Base-by-base conservation (phyloP, 139 green algal genomes). In the Eudorina sp. region DNA sequence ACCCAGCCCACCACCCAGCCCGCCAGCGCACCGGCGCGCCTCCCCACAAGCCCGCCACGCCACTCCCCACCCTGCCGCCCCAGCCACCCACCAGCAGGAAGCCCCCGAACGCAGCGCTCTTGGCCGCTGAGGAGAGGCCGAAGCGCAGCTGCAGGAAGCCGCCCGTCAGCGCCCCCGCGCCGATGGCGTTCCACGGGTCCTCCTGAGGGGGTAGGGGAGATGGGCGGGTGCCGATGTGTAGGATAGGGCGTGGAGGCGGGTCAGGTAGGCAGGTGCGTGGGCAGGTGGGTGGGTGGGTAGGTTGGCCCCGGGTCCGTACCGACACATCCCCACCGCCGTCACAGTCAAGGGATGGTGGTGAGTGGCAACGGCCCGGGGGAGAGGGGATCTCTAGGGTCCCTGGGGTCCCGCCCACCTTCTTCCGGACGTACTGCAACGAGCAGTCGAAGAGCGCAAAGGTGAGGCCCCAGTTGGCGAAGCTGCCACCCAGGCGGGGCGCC, bases 391-490 rank as follows among this genome's bases (percentile, higher is more conserved):
- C 14, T 34, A 23, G 34, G 34, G 13, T 31, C 13, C 25, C n/a
- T n/a, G n/a, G n/a, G n/a, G n/a, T 60, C 51, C 51, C 51, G 13
- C 14, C 43, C 31, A 96, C 94, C 94, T 99, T 99, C 51, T 97
- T 95, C 25, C 97, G 91, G 14, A 98, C 60, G 68, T 96, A 97
- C 29, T 99, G 95, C 3, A 99, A 91, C 0, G 96, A 97, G 93
- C 98, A 99, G 90, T 99, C 98, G 93, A 99, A 99, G 2, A 96
- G 95, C 14, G 96, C 97, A 90, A 99, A 99, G 6, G 98, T 94
- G 29, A 97, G 95, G 58, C 98, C 98, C 98, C 98, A 99, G 60
- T 99, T 98, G 16, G 98, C 98, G 93, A 99, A 99, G 91, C 96
- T 99, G 53, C 98, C 98, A 36, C 98, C 98, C 45, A 99, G 95